Conservation (phyloP, 345 rosid genomes). For the Schrenkiella parvula region DNA sequence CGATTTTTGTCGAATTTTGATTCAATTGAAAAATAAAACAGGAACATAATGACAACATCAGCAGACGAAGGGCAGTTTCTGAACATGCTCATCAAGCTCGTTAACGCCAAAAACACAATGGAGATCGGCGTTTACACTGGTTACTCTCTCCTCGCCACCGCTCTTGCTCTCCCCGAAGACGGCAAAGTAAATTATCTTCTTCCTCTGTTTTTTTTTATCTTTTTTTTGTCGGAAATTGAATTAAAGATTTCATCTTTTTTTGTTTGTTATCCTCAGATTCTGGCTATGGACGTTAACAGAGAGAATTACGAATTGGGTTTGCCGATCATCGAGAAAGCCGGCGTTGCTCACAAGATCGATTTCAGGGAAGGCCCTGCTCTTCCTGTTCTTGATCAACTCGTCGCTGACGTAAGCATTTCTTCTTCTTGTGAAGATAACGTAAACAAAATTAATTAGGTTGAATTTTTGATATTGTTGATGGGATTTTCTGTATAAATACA, state of each 20-base stretch:
- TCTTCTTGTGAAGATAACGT: not conserved
- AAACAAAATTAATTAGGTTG: not conserved
- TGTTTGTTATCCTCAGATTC: conserved; percentile 56
- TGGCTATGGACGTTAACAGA: conserved; percentile 91
- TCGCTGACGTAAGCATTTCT: conserved; percentile 67
- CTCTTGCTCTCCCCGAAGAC: conserved; percentile 92
- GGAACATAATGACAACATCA: conserved; percentile 97
- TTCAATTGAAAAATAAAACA: conserved; percentile 18
- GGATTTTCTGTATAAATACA: not conserved
- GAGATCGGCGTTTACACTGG: conserved; percentile 99
- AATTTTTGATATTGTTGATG: not conserved
- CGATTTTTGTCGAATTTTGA: not conserved
- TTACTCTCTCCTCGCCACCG: conserved; percentile 93
- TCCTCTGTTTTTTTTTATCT: not conserved
- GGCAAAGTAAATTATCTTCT: conserved; percentile 53
- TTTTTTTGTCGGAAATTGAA: not conserved
- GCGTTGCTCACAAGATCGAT: conserved; percentile 89
- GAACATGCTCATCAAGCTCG: conserved; percentile 87
- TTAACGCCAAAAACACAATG: conserved; percentile 99
- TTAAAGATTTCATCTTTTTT: not conserved
- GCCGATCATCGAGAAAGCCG: conserved; percentile 87
- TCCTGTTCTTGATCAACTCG: conserved; percentile 79
- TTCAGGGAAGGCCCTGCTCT: conserved; percentile 98
- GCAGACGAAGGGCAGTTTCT: conserved; percentile 98
- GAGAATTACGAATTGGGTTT: conserved; percentile 92